Evolutionary conservation across 805 yeast genomes (phyloP).

Genomic region (Saccharomycopsis lassenensis): DNA sequence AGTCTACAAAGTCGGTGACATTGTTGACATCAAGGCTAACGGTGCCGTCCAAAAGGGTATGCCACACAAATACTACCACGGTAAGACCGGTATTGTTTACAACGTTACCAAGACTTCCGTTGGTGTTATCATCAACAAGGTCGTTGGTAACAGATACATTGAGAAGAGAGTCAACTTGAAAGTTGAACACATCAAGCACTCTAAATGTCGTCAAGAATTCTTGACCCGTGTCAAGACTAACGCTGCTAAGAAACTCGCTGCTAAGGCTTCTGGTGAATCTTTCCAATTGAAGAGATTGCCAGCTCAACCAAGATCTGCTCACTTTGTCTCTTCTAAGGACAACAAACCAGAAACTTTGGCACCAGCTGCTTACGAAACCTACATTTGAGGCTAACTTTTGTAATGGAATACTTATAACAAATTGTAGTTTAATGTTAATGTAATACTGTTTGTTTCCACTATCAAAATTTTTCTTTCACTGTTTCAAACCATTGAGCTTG

Average conservation of each 20-base stretch:
- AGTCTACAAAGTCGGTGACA: slow-evolving; percentile 98
- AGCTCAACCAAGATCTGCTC: slow-evolving; percentile 92
- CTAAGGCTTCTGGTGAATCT: slow-evolving; percentile 86
- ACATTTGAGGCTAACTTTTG: too few species aligned
- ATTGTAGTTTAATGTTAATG: not conserved
- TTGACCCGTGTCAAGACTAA: slow-evolving; percentile 96
- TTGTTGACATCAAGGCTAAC: slow-evolving; percentile 98
- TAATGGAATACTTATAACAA: not conserved
- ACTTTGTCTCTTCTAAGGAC: slow-evolving; percentile 70
- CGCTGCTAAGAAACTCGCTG: slow-evolving; percentile 89
- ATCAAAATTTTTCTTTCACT: too few species aligned
- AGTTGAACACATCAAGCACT: slow-evolving; percentile 98
- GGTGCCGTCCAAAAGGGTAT: slow-evolving; percentile 99
- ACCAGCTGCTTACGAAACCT: slow-evolving; percentile 99
- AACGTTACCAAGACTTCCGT: slow-evolving; percentile 98
- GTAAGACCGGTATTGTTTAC: slow-evolving; percentile 98
- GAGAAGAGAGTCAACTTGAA: slow-evolving; percentile 98
- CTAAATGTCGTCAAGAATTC: slow-evolving; percentile 99
- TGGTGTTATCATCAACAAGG: slow-evolving; percentile 97
- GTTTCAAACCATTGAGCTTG: too few species aligned
- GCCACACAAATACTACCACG: slow-evolving; percentile 99
- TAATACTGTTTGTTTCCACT: not conserved
- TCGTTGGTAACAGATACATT: slow-evolving; percentile 97
- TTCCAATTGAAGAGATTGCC: slow-evolving; percentile 97
- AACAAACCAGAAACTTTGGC: slow-evolving; percentile 94